Conservation (phyloP, 345 rosid genomes). For the Nasturtium officinale region DNA sequence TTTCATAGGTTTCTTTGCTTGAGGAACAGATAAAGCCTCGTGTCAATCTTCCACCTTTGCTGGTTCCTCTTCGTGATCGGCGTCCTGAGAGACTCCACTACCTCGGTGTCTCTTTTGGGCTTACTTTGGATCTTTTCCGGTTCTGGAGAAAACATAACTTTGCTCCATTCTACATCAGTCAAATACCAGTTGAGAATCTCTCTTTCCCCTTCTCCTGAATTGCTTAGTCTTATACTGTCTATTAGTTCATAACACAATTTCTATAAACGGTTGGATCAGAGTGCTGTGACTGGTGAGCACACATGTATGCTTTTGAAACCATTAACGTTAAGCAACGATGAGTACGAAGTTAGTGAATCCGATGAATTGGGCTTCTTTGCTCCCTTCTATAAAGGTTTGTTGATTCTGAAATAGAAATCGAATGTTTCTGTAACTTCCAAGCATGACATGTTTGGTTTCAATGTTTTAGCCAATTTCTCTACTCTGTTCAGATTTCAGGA, state of each 20-base stretch:
- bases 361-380: conserved; percentile 87
- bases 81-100: conserved; percentile 86
- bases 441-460: conserved; percentile 19
- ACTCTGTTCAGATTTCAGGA: conserved; percentile 75
- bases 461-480: conserved; percentile 37
- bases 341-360: conserved; percentile 59
- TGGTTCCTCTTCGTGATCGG: conserved; percentile 80
- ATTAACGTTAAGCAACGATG: conserved; percentile 67
- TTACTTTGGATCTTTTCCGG: conserved; percentile 89
- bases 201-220: conserved; percentile 19
- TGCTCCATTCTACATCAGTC: conserved; percentile 86
- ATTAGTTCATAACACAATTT: conserved; percentile 23
- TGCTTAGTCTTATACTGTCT: conserved; percentile 18
- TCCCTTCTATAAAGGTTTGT: conserved; percentile 85
- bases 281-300: conserved; percentile 89
- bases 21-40: conserved; percentile 86
- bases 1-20: conserved; percentile 73
- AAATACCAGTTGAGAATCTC: conserved; percentile 71
- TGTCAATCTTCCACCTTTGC: conserved; percentile 81
- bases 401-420: conserved; percentile 35
- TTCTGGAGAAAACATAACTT: conserved; percentile 91
- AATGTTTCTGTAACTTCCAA: conserved; percentile 37
- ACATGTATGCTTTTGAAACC: conserved; percentile 90
- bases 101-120: conserved; percentile 94
- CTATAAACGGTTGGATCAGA: conserved; percentile 54